Conservation (phyloP, 2,329 filamentous ascomycete species). For the Leptographium flavum region DNA sequence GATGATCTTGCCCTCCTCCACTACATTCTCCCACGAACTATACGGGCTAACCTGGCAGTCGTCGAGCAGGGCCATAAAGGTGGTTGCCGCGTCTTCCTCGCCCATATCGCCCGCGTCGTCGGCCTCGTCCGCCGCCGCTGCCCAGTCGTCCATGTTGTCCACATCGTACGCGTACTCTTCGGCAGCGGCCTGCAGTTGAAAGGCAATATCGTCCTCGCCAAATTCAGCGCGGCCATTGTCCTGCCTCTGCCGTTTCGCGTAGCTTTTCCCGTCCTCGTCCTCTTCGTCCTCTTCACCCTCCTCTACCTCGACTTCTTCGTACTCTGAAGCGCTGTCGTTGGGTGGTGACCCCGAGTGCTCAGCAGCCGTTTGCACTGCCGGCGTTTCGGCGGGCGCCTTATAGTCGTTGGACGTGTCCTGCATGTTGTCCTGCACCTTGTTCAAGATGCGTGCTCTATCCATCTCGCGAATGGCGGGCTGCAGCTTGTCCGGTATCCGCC, state of each 20-base stretch:
- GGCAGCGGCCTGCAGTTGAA: constrained; percentile 71
- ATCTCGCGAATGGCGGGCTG: constrained; percentile 61
- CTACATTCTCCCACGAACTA: constrained; percentile 77
- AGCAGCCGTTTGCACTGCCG: constrained; percentile 11
- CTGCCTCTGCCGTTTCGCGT: constrained; percentile 33
- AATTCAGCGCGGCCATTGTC: constrained; percentile 49
- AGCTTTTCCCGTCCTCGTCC: constrained; percentile 35
- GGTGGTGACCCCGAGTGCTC: constrained; percentile 11
- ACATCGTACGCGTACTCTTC: constrained; percentile 36
- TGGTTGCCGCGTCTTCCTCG: constrained; percentile 59
- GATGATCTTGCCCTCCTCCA: constrained; percentile 69
- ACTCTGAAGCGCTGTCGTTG: constrained; percentile 24
- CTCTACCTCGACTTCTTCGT: constrained; percentile 64
- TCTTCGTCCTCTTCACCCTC: constrained; percentile 45
- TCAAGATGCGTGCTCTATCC: constrained; percentile 56
- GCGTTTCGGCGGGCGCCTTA: constrained; percentile 11
- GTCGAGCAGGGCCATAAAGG: constrained; percentile 78
- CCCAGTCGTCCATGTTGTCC: constrained; percentile 30
- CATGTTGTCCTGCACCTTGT: constrained; percentile 31
- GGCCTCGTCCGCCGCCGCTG: constrained; percentile 85
- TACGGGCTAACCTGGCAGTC: constrained; percentile 77
- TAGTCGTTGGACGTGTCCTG: too few relatives aligned
- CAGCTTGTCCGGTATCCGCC: constrained; percentile 83
- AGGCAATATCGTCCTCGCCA: constrained; percentile 87
- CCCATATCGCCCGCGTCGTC: constrained; percentile 72